Base-by-base conservation (phyloP, 2,329 filamentous ascomycete genomes). In the Rhytidhysteron rufulum region DNA sequence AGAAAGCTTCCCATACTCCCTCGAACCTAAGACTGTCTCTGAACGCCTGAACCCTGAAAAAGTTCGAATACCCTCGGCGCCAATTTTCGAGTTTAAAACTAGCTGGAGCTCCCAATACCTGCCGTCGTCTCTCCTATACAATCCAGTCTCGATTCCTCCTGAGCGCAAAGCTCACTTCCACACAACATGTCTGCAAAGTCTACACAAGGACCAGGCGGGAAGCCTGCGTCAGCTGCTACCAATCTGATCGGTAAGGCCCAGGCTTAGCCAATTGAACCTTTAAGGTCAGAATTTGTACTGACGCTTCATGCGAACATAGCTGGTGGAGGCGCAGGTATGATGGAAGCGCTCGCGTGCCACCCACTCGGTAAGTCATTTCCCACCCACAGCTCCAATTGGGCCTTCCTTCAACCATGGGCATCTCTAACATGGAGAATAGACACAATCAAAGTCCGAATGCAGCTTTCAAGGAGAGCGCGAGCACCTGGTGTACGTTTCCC, bases 381-480 rank as follows among this genome's bases (percentile, higher is more conserved):
- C 27, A 17, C n/a, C n/a, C n/a, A n/a, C n/a, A n/a, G n/a, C n/a
- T n/a, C n/a, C 30, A 31, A 29, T 25, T 34, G 29, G 24, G n/a
- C 7, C 32, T 8, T n/a, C 10, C 16, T 29, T 22, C 15, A 17
- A 2, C 17, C 4, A 18, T 17, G 29, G 34, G 25, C 10, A 41
- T 21, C 13, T 16, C 55, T 64, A 22, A 66, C 32, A 40, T 22
- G 11, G 34, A 3, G n/a, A n/a, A 20, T 44, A 86, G 88, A 96
- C 69, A 96, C 90, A 44, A 95, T 97, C 75, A 96, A 98, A 79
- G 93, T 98, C 47, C 89, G 93, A 55, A 98, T 98, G 94, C 93
- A 98, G 73, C 84, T 98, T 45, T 97, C 93, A 41, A 80, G 85
- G 52, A 82, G 93, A 65, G 88, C 86, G 36, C 80, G 86, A 52